Conservation (phyloP, 768 basidiomycete species). For the Pholiota conissans region DNA sequence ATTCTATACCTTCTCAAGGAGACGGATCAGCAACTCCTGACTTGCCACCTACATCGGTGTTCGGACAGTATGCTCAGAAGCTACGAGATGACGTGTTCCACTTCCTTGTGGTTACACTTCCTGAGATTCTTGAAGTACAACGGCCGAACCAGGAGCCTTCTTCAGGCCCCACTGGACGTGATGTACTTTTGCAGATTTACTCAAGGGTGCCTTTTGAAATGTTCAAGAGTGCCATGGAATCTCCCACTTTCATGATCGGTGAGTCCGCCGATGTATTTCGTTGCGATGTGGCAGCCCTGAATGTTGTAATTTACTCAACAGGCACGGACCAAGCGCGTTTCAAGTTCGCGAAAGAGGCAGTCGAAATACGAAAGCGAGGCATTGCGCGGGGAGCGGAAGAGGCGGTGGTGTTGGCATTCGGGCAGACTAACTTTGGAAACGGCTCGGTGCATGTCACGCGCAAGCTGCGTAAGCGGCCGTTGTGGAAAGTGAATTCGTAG, state of each 20-base stretch:
- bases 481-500: conserved; percentile 82
- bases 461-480: conserved; percentile 80
- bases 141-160: conserved; percentile 36
- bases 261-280: conserved; percentile 14
- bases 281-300: conserved; percentile 4
- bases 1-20: conserved; percentile 47
- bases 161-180: conserved; percentile 55
- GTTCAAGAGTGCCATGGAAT: conserved; percentile 82
- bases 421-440: conserved; percentile 62
- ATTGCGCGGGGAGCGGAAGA: conserved; percentile 77
- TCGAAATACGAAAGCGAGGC: conserved; percentile 81
- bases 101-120: conserved; percentile 75
- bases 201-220: conserved; percentile 83
- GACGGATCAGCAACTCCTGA: conserved; percentile 56
- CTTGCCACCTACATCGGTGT: conserved; percentile 54
- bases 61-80: conserved; percentile 75
- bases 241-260: conserved; percentile 81
- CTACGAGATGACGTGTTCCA: conserved; percentile 77
- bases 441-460: conserved; percentile 87
- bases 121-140: conserved; percentile 59
- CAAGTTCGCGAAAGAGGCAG: conserved; percentile 89
- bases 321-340: conserved; percentile 86
- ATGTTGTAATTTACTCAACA: conserved; percentile 31
- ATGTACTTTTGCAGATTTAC: conserved; percentile 72
- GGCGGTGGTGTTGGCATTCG: conserved; percentile 91